phyloP scores from a whole-genome alignment of 257 asterid species.

The Ligustrum vulgare region DNA sequence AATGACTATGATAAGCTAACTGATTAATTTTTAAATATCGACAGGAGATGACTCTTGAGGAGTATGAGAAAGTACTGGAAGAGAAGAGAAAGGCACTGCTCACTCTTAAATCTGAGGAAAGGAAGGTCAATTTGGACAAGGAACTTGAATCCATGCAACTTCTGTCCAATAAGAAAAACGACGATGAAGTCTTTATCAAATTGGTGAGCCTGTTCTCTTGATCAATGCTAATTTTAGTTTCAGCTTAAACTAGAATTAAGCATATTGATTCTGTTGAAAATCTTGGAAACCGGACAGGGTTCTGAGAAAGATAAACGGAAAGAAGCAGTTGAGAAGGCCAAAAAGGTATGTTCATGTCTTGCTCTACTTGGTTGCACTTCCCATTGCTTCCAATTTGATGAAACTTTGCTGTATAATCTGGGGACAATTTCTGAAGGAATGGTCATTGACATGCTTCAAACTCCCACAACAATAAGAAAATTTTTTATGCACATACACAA shows the following conservation, averaged over 20 bases:
- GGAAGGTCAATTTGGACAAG: conserved; percentile 64
- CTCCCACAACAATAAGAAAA: neutral
- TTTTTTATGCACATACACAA: neutral
- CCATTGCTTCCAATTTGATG: neutral
- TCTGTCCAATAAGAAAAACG: conserved; percentile 65
- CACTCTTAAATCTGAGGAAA: conserved; percentile 53
- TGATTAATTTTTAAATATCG: neutral
- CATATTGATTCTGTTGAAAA: neutral
- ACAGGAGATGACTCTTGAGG: conserved; percentile 81
- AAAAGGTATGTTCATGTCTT: conserved; percentile 39
- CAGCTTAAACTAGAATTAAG: neutral
- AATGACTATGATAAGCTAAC: neutral
- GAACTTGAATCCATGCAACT: conserved; percentile 66
- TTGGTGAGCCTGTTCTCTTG: conserved; percentile 38
- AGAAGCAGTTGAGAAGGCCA: conserved; percentile 60
- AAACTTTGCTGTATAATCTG: neutral
- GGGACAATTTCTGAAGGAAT: neutral
- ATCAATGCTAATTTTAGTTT: neutral
- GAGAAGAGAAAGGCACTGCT: conserved; percentile 67
- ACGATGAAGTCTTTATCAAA: conserved; percentile 60
- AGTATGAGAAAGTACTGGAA: conserved; percentile 60
- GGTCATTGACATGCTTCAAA: neutral
- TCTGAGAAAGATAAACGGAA: conserved; percentile 63
- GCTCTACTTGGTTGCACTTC: neutral
- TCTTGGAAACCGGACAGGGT: conserved; percentile 33